Evolutionary conservation across 202 grass and related monocot species (phyloP).

Genomic region (Panicum hallii): DNA sequence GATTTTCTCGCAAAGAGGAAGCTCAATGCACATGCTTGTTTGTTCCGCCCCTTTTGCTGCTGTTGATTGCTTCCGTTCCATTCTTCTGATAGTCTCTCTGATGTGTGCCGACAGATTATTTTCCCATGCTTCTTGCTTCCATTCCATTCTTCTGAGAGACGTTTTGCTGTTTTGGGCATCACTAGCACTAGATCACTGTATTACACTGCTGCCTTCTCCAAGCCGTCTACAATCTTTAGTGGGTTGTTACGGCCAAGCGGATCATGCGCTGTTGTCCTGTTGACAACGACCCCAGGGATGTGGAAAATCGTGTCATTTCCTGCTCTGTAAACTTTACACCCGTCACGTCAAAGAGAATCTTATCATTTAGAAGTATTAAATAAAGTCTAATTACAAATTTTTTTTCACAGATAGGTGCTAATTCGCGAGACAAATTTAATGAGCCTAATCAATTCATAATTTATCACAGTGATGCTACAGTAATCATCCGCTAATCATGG

Average conservation of each 20-base stretch:
- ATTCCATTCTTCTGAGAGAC: too few species aligned
- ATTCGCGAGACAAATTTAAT: too few species aligned
- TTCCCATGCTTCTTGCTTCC: not conserved
- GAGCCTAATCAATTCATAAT: too few species aligned
- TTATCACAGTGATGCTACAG: too few species aligned
- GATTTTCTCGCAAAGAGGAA: slow-evolving; percentile 48
- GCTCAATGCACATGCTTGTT: slow-evolving; percentile 43
- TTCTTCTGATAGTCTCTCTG: not conserved
- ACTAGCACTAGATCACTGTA: not conserved
- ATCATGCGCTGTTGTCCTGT: not conserved
- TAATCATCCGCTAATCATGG: too few species aligned
- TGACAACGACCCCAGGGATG: not conserved
- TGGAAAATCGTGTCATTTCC: too few species aligned
- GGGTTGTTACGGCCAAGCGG: not conserved
- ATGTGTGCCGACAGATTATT: not conserved
- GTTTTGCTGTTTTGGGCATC: not conserved
- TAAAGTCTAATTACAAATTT: too few species aligned
- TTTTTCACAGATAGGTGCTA: too few species aligned
- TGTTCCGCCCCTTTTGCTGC: not conserved
- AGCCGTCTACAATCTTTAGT: not conserved
- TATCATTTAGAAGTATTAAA: too few species aligned
- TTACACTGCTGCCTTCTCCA: not conserved
- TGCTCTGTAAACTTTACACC: too few species aligned
- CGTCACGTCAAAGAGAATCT: too few species aligned
- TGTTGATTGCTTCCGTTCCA: not conserved